Evolutionary conservation across 495 filamentous ascomycete species (phyloP), one percentile per base, ranked within the genome.

Genomic region (Aspergillus cavernicola): DNA sequence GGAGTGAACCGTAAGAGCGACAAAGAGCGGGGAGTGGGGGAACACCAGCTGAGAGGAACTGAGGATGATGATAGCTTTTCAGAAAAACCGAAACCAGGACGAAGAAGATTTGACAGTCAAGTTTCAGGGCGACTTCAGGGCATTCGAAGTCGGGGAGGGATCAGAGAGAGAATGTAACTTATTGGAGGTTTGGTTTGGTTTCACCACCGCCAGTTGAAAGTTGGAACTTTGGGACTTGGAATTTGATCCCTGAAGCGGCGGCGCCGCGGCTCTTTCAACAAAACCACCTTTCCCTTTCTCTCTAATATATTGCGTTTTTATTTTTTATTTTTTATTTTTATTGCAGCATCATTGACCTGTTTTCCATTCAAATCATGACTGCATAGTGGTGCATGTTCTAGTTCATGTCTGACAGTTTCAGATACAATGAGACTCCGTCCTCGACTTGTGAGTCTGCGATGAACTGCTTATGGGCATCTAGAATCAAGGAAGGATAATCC

Each of bases 131-230:
- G 29, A 33, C 15, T 12, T 31, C 38, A 38, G 24, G 32, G 20
- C 15, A 4, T 22, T 36, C 9, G 23, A 43, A 39, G 55, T 48
- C 48, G 42, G 22, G 36, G n/a, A n/a, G n/a, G n/a, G n/a, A n/a
- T n/a, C n/a, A n/a, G n/a, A n/a, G n/a, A n/a, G n/a, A n/a, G n/a
- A n/a, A n/a, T n/a, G n/a, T n/a, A n/a, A n/a, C n/a, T n/a, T n/a
- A n/a, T n/a, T n/a, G n/a, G n/a, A n/a, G n/a, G n/a, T n/a, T 28
- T 28, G 9, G 9, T 4, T 28, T 28, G 24, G 54, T 61, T 57
- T 61, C 58, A 57, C 58, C 53, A 60, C 29, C 44, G 35, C 38
- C 38, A 48, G 52, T 44, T 44, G 41, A 23, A 28, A n/a, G 16
- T 28, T 13, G 40, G 39, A 24, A 20, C n/a, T n/a, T n/a, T n/a